A percentile compares a stretch with the other conserved stretches of the same genome.
These are phyloP conservation scores for Argentina anserina DNA, from an alignment of 306 rosid genomes.

Conservation along the genomic window DNA sequence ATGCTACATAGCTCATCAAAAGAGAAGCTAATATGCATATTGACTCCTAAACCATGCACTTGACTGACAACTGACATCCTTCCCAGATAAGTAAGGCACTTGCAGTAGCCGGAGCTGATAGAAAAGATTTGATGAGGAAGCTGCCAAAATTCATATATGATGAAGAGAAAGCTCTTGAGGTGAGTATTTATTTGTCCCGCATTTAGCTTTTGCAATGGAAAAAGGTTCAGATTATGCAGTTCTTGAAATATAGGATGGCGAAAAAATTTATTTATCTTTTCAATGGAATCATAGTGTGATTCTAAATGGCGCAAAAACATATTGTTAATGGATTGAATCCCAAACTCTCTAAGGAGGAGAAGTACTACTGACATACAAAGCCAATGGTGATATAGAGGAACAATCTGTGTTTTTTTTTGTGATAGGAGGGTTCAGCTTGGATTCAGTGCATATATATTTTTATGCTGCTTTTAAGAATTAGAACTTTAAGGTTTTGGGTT, in stretches of 20 bases:
- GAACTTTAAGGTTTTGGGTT: neutral
- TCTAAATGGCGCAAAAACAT: neutral
- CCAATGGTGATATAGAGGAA: neutral
- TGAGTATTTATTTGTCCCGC: conserved; percentile 31
- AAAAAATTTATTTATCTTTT: neutral
- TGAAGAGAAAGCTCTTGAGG: conserved; percentile 65
- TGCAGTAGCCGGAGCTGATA: conserved; percentile 51
- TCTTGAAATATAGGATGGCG: neutral
- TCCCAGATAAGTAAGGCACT: conserved; percentile 52
- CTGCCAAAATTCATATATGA: conserved; percentile 66
- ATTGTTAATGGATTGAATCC: neutral
- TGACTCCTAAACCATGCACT: neutral
- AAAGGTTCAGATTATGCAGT: neutral
- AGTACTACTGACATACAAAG: neutral
- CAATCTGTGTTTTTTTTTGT: neutral
- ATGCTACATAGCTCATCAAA: neutral
- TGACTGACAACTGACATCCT: neutral
- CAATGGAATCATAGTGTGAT: neutral
- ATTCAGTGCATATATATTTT: neutral
- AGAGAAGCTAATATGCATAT: neutral
- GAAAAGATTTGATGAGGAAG: conserved; percentile 58
- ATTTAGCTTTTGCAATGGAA: neutral
- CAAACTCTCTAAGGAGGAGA: neutral
- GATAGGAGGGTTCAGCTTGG: neutral
- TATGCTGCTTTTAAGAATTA: neutral